Base-by-base conservation (phyloP, 371 early-diverging fungal genomes). In the Mucor ambiguus region DNA sequence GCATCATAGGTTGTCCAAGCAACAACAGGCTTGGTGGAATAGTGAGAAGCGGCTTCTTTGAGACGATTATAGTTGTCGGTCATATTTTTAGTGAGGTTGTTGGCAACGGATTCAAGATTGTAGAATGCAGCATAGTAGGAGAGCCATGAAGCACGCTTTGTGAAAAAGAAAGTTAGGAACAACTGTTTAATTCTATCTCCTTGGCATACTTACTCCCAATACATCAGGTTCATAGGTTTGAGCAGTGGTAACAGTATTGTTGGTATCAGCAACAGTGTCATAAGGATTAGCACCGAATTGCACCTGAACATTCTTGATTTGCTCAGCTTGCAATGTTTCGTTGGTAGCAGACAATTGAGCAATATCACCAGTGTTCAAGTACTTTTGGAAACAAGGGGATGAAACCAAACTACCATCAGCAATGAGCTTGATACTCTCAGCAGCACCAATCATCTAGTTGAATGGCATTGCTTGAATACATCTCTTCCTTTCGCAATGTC, bases 51-150 rank as follows among this genome's bases (percentile, higher is more conserved):
- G n/a, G 84, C 81, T 20, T 63, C 52, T 66, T 79, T 83, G 63
- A 89, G 76, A 71, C 87, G 85, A 63, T 86, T 78, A 74, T 92
- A 93, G 77, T 92, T 92, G 71, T 77, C 66, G 49, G 80, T 85
- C 61, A 92, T 89, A 8, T 73, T 33, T 8, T 70, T 63, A 41
- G 85, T 81, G 44, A 87, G 65, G n/a, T 71, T 61, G 68, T 89
- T 87, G 48, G 90, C 90, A n/a, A 70, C 56, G 28, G 71, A 75
- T 66, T 92, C 93, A 55, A 85, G 73, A 68, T 91, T 90, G 75
- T 88, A 91, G 74, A 91, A 93, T 22, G 85, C 78, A 29, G 87
- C 86, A 78, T 89, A 92, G 75, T 88, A 93, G 75, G 89, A 87
- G 61, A 93, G 63, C 93, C 93, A 93, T 68, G 91, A 89, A 63